Percentiles rank a stretch among this genome's conserved stretches.
These are phyloP conservation scores for Blastobotrys parvus DNA, from an alignment of 805 yeast species.

Conservation along the genomic window DNA sequence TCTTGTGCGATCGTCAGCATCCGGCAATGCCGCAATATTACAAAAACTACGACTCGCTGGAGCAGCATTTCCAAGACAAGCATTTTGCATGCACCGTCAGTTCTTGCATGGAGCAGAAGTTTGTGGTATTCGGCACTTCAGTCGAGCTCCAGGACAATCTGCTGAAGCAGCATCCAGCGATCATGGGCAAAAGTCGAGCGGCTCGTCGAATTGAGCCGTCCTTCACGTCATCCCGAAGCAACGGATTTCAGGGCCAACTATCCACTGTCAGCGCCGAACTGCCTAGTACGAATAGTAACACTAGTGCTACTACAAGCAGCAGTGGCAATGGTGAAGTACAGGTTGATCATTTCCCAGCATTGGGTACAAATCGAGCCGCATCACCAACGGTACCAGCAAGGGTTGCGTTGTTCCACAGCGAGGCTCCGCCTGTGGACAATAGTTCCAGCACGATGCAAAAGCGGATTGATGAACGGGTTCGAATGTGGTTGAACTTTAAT, in stretches of 20 bases:
- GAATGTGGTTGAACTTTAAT: constrained; percentile 60
- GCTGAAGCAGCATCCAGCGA: constrained; percentile 67
- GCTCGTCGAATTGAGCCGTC: constrained; percentile 16
- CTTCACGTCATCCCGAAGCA: constrained; percentile 16
- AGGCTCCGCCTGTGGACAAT: constrained; percentile 15
- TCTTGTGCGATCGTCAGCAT: constrained; percentile 68
- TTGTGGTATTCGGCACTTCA: constrained; percentile 85
- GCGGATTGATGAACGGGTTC: constrained; percentile 78
- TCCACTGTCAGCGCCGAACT: constrained; percentile 40
- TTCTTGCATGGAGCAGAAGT: constrained; percentile 76
- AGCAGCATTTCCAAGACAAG: constrained; percentile 59
- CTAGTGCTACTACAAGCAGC: not conserved
- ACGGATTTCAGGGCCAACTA: constrained; percentile 50
- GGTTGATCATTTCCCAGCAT: constrained; percentile 19
- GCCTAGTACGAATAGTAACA: not conserved
- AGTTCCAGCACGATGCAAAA: constrained; percentile 42
- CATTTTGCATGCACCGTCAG: constrained; percentile 77
- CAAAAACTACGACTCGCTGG: constrained; percentile 64
- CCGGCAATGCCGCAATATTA: constrained; percentile 59
- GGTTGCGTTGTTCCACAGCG: constrained; percentile 10
- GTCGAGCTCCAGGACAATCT: constrained; percentile 83
- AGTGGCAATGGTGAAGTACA: no score
- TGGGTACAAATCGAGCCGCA: constrained; percentile 11
- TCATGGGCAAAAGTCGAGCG: constrained; percentile 36
- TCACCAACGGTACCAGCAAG: constrained; percentile 8